Evolutionary conservation across 1,139 yeast species (phyloP), one percentile per base, ranked within the genome.

Genomic region (Kluyveromyces sp.): DNA sequence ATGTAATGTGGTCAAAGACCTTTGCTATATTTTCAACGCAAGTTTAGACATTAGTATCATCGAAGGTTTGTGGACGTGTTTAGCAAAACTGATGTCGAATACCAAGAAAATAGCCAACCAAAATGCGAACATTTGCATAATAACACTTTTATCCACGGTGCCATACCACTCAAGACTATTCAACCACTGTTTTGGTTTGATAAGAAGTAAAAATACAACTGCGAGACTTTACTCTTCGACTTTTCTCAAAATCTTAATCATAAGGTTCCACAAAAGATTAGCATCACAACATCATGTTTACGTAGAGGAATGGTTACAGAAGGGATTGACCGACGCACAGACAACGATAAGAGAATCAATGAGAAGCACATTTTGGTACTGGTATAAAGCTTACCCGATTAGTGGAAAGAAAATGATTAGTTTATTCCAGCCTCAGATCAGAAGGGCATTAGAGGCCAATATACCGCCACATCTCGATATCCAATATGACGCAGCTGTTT

Each of bases 101-200:
- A 80, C 95, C 1, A 92, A 92, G 59, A 78, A 78, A 49, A 81
- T 92, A 26, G 76, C 95, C 0, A 84, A 89, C 12, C 75, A 77
- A 35, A 78, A 82, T 52, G 94, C 96, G 0, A 76, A 81, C 56
- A 73, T 78, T 53, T 77, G 83, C 1, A 66, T 82, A n/a, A 74
- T 77, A 44, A 74, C 83, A 0, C 67, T 92, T 37, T 65, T 85
- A 29, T 65, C 76, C 2, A 71, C 79, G 51, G 68, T 79, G 16
- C 69, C 80, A 4, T 78, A 73, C 57, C 74, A 74, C 43, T 58
- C 68, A n/a, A 74, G 80, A 51, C 58, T 76, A 13, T 61, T 86
- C 39, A 73, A 69, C 43, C 75, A 73, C 41, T 70, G 86, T n/a
- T 63, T 65, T 31, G 41, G 63, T 3, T 74, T 84, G 3, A 67